Evolutionary conservation across 768 basidiomycete genomes (phyloP).

Genomic region (Mycena venus): DNA sequence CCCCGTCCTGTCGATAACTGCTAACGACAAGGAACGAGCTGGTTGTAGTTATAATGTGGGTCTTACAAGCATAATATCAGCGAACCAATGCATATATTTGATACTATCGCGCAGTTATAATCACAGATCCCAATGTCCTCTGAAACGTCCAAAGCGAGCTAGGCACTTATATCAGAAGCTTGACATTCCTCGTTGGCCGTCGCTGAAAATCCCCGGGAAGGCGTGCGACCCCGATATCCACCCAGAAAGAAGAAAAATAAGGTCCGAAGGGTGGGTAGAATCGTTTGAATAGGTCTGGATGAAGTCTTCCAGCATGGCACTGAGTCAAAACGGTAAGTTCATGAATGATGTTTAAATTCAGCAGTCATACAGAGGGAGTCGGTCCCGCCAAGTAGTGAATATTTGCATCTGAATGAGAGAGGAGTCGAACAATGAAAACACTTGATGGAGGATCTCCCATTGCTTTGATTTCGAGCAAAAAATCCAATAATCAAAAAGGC

Average conservation of each 20-base stretch:
- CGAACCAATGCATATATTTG: no score
- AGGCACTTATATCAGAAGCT: no score
- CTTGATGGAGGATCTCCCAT: neutral
- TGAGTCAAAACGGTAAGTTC: neutral
- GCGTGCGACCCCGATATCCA: neutral
- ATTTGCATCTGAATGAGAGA: neutral
- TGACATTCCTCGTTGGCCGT: no score
- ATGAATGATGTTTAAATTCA: neutral
- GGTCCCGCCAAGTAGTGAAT: neutral
- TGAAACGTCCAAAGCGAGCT: no score
- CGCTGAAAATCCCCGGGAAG: no score
- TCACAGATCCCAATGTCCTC: no score
- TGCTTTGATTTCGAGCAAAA: neutral
- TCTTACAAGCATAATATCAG: no score
- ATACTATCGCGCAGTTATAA: no score
- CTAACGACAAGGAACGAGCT: no score
- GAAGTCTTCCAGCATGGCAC: neutral
- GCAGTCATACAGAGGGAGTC: neutral
- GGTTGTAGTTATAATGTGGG: no score
- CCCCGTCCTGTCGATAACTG: no score
- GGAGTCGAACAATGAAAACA: neutral
- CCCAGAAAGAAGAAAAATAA: neutral
- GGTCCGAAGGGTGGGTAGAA: neutral
- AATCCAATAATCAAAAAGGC: neutral
- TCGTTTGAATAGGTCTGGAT: neutral